phyloP scores from a whole-genome alignment of 768 basidiomycete genomes.

The Antrodiella citrinella region DNA sequence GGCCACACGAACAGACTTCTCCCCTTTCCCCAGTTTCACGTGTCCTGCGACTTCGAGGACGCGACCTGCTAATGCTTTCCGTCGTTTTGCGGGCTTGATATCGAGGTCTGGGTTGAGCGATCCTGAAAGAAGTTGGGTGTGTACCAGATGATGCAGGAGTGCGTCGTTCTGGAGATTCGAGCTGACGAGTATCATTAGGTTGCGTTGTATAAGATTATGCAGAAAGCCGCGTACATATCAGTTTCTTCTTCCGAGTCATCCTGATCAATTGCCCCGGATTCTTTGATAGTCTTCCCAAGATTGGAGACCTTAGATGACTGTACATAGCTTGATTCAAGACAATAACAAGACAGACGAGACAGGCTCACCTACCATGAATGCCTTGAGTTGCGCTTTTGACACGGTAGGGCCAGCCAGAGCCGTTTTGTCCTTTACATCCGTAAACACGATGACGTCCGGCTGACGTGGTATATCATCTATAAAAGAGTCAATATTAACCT shows the following conservation, averaged over 20 bases:
- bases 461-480: slow-evolving; percentile 4
- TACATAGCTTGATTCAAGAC: no score
- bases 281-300: slow-evolving; percentile 32
- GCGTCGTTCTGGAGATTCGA: slow-evolving; percentile 74
- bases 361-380: slow-evolving; percentile 61
- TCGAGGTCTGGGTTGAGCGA: slow-evolving; percentile 56
- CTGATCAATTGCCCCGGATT: slow-evolving; percentile 16
- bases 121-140: slow-evolving; percentile 72
- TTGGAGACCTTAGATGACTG: slow-evolving; percentile 77
- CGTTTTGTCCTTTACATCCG: slow-evolving; percentile 24
- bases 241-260: slow-evolving; percentile 40
- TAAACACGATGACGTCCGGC: slow-evolving; percentile 53
- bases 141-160: slow-evolving; percentile 68
- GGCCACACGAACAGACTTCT: slow-evolving; percentile 45
- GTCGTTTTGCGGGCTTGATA: slow-evolving; percentile 56
- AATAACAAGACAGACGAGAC: neutral
- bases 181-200: slow-evolving; percentile 28
- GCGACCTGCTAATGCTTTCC: slow-evolving; percentile 71
- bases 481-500: no score
- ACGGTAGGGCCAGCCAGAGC: slow-evolving; percentile 15
- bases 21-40: slow-evolving; percentile 70
- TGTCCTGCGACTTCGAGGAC: slow-evolving; percentile 63
- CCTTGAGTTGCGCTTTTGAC: slow-evolving; percentile 42
- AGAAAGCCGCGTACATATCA: slow-evolving; percentile 37
- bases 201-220: neutral